Percentiles rank a stretch among this genome's conserved stretches.
These are phyloP conservation scores for Wallacemonas rigidus DNA, from an alignment of 208 protist genomes.

Conservation along the genomic window DNA sequence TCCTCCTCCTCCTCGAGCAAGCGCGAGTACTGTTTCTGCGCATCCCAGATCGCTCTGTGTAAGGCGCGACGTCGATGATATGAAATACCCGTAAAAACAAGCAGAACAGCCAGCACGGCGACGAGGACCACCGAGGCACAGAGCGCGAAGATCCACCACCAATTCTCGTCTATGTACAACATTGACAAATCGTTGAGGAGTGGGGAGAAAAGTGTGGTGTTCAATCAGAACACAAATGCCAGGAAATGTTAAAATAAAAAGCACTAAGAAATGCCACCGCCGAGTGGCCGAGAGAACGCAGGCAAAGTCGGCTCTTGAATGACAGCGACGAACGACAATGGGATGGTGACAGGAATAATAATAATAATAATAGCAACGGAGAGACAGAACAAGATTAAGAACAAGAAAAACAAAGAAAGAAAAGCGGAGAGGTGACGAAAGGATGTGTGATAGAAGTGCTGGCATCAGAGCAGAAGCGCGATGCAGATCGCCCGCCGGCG, in stretches of 20 bases:
- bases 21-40: conserved; percentile 6
- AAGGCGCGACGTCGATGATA: conserved; percentile 2
- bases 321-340: too few relatives aligned
- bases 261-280: too few relatives aligned
- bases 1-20: not conserved
- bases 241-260: too few relatives aligned
- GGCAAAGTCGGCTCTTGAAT: too few relatives aligned
- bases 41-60: not conserved
- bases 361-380: too few relatives aligned
- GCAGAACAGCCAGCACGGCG: not conserved
- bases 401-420: not conserved
- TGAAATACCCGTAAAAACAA: not conserved
- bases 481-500: too few relatives aligned
- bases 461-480: too few relatives aligned
- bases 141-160: conserved; percentile 15
- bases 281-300: too few relatives aligned
- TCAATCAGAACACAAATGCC: too few relatives aligned
- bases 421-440: not conserved
- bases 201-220: conserved; percentile 3
- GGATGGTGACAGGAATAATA: too few relatives aligned
- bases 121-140: conserved; percentile 5
- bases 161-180: conserved; percentile 5
- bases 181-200: not conserved
- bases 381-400: not conserved
- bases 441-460: not conserved